Evolutionary conservation across 495 filamentous ascomycete genomes (phyloP).

Genomic region (Penicillium atrosanguineum): DNA sequence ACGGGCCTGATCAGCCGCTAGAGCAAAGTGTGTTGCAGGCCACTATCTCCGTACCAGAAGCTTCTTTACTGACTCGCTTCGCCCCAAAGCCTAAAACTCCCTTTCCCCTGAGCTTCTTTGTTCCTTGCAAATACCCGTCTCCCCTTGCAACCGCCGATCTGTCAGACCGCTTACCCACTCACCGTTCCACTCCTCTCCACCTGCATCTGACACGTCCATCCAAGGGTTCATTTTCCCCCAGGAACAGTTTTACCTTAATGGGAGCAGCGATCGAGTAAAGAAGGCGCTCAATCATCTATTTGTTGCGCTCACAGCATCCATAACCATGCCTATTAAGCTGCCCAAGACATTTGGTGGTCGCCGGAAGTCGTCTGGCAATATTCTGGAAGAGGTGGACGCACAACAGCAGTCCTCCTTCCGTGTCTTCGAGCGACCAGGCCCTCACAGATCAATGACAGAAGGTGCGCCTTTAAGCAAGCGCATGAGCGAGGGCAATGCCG

Average conservation of each 20-base stretch:
- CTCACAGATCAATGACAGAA: constrained; percentile 48
- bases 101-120: constrained; percentile 16
- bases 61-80: constrained; percentile 17
- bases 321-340: constrained; percentile 66
- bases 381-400: constrained; percentile 54
- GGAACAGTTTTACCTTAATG: constrained; percentile 12
- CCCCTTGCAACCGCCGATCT: constrained; percentile 18
- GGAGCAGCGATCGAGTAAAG: constrained; percentile 7
- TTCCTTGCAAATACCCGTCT: not conserved
- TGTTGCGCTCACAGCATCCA: not conserved
- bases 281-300: constrained; percentile 2
- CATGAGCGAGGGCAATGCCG: constrained; percentile 36
- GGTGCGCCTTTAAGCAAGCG: constrained; percentile 41
- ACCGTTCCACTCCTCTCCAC: constrained; percentile 2
- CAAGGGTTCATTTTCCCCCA: not conserved
- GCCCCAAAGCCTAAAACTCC: not conserved
- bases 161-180: not conserved
- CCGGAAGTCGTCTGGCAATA: constrained; percentile 66
- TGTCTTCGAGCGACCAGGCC: constrained; percentile 57
- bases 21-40: constrained; percentile 14
- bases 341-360: constrained; percentile 58
- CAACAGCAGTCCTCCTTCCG: constrained; percentile 53
- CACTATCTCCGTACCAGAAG: constrained; percentile 18
- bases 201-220: constrained; percentile 27
- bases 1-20: constrained; percentile 29